Evolutionary conservation across 2,329 filamentous ascomycete genomes (phyloP).

Genomic region (Colletotrichum sp.): DNA sequence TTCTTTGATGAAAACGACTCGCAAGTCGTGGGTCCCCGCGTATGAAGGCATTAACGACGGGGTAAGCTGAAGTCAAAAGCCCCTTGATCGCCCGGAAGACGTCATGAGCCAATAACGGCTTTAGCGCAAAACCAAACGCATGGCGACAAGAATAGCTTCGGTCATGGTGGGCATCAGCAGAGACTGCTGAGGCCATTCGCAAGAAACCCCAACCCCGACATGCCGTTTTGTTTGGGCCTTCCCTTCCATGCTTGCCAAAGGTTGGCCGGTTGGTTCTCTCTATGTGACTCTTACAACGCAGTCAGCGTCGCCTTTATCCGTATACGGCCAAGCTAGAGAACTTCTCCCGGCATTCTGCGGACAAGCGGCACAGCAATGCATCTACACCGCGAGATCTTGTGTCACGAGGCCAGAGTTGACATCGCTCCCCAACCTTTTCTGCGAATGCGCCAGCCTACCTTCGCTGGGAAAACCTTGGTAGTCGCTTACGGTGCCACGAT

Average conservation of each 20-base stretch:
- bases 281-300: background rate
- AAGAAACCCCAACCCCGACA: background rate
- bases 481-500: constrained; percentile 7
- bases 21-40: background rate
- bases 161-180: background rate
- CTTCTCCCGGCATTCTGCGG: background rate
- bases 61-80: background rate
- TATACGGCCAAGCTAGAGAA: background rate
- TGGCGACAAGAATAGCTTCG: background rate
- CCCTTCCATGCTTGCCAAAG: background rate
- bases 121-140: background rate
- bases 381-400: background rate
- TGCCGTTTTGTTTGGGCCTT: background rate
- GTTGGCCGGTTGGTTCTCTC: background rate
- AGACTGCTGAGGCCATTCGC: background rate
- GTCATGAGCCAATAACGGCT: background rate
- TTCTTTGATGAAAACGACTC: background rate
- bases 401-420: background rate
- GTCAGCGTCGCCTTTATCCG: background rate
- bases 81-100: background rate
- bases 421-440: background rate
- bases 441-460: background rate
- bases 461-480: background rate
- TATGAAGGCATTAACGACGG: background rate
- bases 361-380: constrained; percentile 4